These are phyloP conservation scores for Nemania sp. DNA, from an alignment of 2,329 filamentous ascomycete species.

Conservation along the genomic window DNA sequence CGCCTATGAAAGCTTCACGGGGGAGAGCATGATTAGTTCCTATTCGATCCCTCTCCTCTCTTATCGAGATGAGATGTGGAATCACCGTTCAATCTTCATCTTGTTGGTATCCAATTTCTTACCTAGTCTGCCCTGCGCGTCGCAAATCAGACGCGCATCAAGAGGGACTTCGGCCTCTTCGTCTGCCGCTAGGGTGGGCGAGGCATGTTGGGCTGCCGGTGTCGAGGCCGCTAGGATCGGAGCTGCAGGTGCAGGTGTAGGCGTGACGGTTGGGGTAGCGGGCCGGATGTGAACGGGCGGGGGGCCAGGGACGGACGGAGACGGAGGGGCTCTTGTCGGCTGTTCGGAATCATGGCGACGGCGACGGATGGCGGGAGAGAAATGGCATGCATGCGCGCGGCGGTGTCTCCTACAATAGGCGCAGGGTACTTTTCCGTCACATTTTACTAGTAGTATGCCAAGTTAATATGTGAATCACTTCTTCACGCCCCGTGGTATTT, in stretches of 20 bases:
- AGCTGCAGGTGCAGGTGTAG: constrained; percentile 4
- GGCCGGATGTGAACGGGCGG: background rate
- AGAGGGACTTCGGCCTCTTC: constrained; percentile 60
- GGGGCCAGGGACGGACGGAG: constrained; percentile 15
- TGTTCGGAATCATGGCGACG: constrained; percentile 44
- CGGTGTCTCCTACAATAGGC: constrained; percentile 53
- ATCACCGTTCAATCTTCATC: background rate
- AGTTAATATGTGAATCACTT: background rate
- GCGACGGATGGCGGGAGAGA: constrained; percentile 49
- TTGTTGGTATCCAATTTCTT: constrained; percentile 7
- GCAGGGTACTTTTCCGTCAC: constrained; percentile 58
- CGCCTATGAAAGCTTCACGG: constrained; percentile 54
- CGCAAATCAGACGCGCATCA: constrained; percentile 56
- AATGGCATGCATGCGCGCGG: constrained; percentile 51
- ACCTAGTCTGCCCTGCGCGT: constrained; percentile 57
- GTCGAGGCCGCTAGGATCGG: background rate
- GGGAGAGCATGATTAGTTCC: background rate
- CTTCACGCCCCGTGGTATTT: too few relatives aligned
- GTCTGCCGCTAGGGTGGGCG: constrained; percentile 40
- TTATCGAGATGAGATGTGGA: background rate
- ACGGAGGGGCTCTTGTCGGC: constrained; percentile 21
- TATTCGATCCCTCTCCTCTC: background rate
- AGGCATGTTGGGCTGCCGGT: background rate
- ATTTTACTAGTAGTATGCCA: constrained; percentile 47
- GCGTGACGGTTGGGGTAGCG: constrained; percentile 3